A percentile compares a stretch with the other conserved stretches of the same genome.
Conservation (phyloP, 352 stramenopile genomes). For the Halophytophthora polymorphica region DNA sequence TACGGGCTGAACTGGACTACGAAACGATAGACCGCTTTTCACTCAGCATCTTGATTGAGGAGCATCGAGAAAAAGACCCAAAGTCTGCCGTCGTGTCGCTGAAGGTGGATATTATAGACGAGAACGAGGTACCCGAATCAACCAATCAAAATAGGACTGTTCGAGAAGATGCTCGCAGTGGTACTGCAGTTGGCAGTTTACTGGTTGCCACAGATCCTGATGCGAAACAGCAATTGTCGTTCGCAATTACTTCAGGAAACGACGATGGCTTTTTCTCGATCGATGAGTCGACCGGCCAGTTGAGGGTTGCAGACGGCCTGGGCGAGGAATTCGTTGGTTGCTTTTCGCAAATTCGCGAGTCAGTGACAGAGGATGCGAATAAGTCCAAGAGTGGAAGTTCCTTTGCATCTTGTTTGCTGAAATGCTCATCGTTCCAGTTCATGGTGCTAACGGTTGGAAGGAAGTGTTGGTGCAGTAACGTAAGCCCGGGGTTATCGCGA, state of each 20-base stretch:
- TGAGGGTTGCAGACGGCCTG: constrained; percentile 10
- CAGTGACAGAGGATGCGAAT: neutral
- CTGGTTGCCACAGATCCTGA: constrained; percentile 14
- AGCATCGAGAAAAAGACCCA: constrained; percentile 9
- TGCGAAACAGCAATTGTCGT: constrained; percentile 14
- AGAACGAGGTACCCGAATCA: constrained; percentile 24
- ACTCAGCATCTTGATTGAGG: constrained; percentile 11
- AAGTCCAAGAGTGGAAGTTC: neutral
- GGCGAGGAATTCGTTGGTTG: constrained; percentile 11
- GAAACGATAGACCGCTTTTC: constrained; percentile 18
- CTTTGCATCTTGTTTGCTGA: constrained; percentile 14
- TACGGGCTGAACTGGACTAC: constrained; percentile 11
- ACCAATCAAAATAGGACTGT: constrained; percentile 15
- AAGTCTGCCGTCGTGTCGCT: constrained; percentile 8
- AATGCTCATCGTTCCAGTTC: constrained; percentile 17
- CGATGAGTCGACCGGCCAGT: constrained; percentile 15
- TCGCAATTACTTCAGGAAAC: constrained; percentile 18
- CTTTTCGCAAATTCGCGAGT: constrained; percentile 16
- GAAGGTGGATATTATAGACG: constrained; percentile 15
- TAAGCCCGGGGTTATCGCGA: constrained; percentile 5
- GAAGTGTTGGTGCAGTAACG: constrained; percentile 25
- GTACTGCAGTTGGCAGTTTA: constrained; percentile 11
- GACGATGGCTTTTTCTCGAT: constrained; percentile 13
- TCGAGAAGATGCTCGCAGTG: constrained; percentile 19
- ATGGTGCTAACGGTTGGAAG: constrained; percentile 18